phyloP scores from a whole-genome alignment of 306 rosid species.

The Lagenaria siceraria region DNA sequence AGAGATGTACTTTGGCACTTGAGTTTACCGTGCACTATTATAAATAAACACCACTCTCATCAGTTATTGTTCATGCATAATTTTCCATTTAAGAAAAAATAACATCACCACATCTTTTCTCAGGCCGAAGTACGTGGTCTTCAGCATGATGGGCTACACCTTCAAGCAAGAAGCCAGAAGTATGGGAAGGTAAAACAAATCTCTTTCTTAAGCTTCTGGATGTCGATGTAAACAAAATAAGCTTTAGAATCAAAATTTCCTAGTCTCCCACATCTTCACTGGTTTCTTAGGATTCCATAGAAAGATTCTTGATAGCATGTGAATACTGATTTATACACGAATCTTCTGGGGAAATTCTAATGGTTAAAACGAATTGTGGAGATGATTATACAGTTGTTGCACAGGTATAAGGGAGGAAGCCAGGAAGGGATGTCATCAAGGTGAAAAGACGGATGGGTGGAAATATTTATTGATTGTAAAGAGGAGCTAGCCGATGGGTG shows the following conservation, averaged over 20 bases:
- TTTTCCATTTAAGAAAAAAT: background rate
- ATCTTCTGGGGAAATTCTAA: background rate
- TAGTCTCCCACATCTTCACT: background rate
- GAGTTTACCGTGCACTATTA: background rate
- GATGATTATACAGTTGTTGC: background rate
- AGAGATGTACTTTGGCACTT: background rate
- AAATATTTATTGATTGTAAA: background rate
- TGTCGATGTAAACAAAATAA: background rate
- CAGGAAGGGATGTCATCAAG: background rate
- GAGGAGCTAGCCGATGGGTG: background rate
- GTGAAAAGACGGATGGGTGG: background rate
- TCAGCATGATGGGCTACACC: slow-evolving; percentile 82
- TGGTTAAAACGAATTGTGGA: background rate
- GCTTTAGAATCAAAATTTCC: background rate
- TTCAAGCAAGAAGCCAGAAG: slow-evolving; percentile 94
- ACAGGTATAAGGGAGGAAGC: background rate
- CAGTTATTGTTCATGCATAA: background rate
- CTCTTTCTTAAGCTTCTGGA: background rate
- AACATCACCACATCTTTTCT: background rate
- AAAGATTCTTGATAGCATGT: background rate
- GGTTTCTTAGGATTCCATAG: background rate
- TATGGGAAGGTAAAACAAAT: slow-evolving; percentile 62
- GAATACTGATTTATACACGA: background rate
- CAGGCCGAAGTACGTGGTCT: slow-evolving; percentile 92
- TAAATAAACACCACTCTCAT: background rate